Evolutionary conservation across 2,329 filamentous ascomycete genomes (phyloP), one percentile per base, ranked within the genome.

Genomic region (Cephalotrichum gorgonifer): DNA sequence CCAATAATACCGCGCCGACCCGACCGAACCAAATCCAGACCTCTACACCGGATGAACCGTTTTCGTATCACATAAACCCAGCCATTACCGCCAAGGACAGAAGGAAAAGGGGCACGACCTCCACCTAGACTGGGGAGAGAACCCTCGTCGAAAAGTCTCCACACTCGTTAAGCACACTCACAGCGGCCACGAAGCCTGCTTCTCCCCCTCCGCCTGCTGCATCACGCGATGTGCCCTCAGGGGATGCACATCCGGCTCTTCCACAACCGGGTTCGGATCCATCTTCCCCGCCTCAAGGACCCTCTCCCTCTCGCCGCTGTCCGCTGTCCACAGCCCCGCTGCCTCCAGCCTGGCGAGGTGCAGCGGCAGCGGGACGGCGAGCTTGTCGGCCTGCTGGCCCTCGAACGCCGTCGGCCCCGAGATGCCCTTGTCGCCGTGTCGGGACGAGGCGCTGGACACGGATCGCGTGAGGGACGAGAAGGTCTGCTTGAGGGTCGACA

Each of bases 281-380:
- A 48, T 31, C 26, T 38, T 33, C 20, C 44, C 33, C 23, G n/a
- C 39, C 17, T 17, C 28, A 5, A 22, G 31, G 20, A 27, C 35
- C 23, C 17, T 41, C 35, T 23, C 35, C 3, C 17, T 20, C 5
- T 39, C 8, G 22, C 33, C 15, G 31, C 30, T 11, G 25, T 43
- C 41, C 39, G 26, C 38, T 17, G 20, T 38, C 46, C 46, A 48
- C 23, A 48, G 15, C 6, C 46, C 46, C 46, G 46, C 46, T 2
- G 46, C 46, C 26, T 48, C 33, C n/a, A 48, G 26, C 25, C 27
- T 48, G 25, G 46, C 46, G 7, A 48, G 46, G n/a, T 48, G 38
- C 9, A 48, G 25, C 15, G 35, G 35, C 17, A 27, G 17, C 12
- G 46, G 46, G 6, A 48, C 46, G 4, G 46, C 46, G 4, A 48